Conservation (phyloP, 1,139 yeast genomes). For the Pichia sp. region DNA sequence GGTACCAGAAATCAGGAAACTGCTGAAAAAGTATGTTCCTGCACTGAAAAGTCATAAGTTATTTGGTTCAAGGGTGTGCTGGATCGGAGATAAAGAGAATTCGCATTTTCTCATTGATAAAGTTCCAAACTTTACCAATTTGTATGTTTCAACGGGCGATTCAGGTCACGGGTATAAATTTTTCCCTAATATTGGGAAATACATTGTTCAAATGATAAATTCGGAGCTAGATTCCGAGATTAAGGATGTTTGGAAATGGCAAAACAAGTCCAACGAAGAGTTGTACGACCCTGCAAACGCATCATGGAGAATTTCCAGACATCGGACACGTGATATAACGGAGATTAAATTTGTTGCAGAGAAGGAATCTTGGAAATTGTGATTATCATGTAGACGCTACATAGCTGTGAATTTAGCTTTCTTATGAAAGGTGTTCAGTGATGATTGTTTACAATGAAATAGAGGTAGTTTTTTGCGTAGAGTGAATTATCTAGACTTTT, state of each 20-base stretch:
- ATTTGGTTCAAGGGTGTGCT: constrained; percentile 33
- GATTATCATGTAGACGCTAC: neutral
- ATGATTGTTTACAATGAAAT: too few species aligned
- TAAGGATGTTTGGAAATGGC: constrained; percentile 28
- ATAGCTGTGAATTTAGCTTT: neutral
- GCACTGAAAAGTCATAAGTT: constrained; percentile 30
- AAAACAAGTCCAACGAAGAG: constrained; percentile 11
- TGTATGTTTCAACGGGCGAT: constrained; percentile 30
- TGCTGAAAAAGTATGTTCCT: constrained; percentile 29
- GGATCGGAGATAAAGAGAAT: constrained; percentile 40
- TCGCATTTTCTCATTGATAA: constrained; percentile 36
- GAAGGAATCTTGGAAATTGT: constrained; percentile 4
- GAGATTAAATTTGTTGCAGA: constrained; percentile 19
- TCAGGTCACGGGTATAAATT: constrained; percentile 38
- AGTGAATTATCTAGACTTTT: too few species aligned
- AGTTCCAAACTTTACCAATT: constrained; percentile 28
- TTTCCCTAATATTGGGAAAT: constrained; percentile 35
- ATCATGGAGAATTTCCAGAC: constrained; percentile 28
- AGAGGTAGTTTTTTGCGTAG: too few species aligned
- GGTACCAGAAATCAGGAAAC: constrained; percentile 8
- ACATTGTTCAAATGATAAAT: constrained; percentile 26
- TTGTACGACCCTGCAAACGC: constrained; percentile 24
- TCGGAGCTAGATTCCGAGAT: constrained; percentile 21
- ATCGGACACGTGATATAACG: constrained; percentile 23
- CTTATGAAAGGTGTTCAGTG: too few species aligned